These are phyloP conservation scores for Nitzschia sp. DNA, from an alignment of 108 stramenopile genomes.

Conservation along the genomic window DNA sequence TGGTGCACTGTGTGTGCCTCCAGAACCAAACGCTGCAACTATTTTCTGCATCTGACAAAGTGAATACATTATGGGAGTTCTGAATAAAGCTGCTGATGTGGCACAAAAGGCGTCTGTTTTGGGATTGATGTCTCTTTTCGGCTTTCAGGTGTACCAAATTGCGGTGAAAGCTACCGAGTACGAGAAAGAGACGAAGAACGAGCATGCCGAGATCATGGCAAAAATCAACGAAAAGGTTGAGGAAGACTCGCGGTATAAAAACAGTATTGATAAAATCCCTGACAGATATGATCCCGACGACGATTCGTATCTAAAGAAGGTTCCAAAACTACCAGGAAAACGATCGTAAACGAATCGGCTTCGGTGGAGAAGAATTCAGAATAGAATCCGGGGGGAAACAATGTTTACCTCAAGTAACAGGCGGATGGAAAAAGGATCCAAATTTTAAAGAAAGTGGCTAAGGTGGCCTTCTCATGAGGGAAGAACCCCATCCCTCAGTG, in stretches of 20 bases:
- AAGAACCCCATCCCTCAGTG: constrained; percentile 3
- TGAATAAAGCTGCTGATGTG: constrained; percentile 59
- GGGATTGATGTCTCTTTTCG: constrained; percentile 52
- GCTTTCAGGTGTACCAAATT: constrained; percentile 67
- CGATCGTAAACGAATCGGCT: constrained; percentile 1
- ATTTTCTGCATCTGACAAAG: too few relatives aligned
- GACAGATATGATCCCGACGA: constrained; percentile 86
- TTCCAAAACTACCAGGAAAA: constrained; percentile 43
- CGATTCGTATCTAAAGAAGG: constrained; percentile 74
- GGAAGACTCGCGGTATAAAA: constrained; percentile 66
- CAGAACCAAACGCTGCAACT: too few relatives aligned
- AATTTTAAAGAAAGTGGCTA: background rate
- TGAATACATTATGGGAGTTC: constrained; percentile 12
- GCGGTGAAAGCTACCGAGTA: constrained; percentile 32
- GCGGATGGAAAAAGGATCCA: too few relatives aligned
- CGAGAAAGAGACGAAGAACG: constrained; percentile 28
- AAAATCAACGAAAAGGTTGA: constrained; percentile 66
- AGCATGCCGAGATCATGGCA: constrained; percentile 52
- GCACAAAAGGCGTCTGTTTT: constrained; percentile 70
- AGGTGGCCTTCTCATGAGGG: background rate
- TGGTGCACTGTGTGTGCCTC: too few relatives aligned
- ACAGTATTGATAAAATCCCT: constrained; percentile 54
- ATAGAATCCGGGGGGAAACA: background rate
- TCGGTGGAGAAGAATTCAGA: too few relatives aligned
- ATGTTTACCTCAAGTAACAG: too few relatives aligned